Evolutionary conservation across 306 rosid species (phyloP), one percentile per base, ranked within the genome.

Genomic region (Quercus glauca): DNA sequence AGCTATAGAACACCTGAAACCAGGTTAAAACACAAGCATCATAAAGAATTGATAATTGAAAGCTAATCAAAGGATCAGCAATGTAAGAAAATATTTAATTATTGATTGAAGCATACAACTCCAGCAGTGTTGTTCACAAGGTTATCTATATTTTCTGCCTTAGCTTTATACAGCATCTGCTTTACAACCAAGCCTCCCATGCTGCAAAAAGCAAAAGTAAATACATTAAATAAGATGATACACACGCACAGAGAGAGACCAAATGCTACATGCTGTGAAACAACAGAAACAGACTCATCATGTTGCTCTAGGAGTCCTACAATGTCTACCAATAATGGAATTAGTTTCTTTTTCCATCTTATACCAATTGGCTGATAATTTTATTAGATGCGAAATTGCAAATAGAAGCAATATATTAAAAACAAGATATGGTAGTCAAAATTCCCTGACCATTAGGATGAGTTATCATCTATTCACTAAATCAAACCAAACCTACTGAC

Each of bases 151-250:
- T 81, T 88, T 77, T 88, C 93, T 79, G 87, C 85, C 88, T 82
- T 89, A 63, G 99, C 99, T 78, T 93, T 91, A 78, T 90, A 67
- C 64, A 95, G 89, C 87, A 95, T 92, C 84, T 95, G 96, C 94
- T 95, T 95, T 83, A 93, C 98, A 28, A 95, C 94, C 78, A 93
- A 89, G 70, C 99, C 99, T 41, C 99, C 99, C 99, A 95, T 85
- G 90, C 99, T 95, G 91, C 84, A 75, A 74, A 83, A 49, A 73
- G 56, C 82, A 78, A 61, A 81, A 56, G 64, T 57, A 20, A 33
- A 35, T 59, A 55, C 61, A 55, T 76, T 51, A 29, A 21, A 18
- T 65, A 11, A 33, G 23, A 59, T 23, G 31, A 20, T 31, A 28
- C 7, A 35, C n/a, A 64, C 1, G 29, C 72, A 67, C 72, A 33